phyloP scores from a whole-genome alignment of 192 early-diverging fungal genomes.

The Cetraspora pellucida region DNA sequence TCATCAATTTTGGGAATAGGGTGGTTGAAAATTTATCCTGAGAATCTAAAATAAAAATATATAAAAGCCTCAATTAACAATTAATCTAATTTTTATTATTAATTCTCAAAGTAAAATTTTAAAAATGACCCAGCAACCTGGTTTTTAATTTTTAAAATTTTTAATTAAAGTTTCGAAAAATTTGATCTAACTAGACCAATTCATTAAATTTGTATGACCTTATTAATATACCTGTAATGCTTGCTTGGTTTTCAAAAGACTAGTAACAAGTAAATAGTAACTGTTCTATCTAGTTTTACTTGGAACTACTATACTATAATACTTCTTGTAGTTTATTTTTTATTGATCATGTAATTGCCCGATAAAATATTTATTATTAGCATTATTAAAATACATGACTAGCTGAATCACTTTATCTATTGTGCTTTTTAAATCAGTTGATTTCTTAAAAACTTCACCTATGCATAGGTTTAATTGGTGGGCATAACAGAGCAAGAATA shows the following conservation, averaged over 20 bases:
- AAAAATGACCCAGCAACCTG: not conserved
- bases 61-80: not conserved
- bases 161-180: too few relatives aligned
- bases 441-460: not conserved
- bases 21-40: not conserved
- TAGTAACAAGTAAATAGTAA: not conserved
- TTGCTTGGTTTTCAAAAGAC: not conserved
- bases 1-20: not conserved
- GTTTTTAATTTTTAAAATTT: too few relatives aligned
- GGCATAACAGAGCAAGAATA: not conserved
- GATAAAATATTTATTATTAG: conserved; percentile 10
- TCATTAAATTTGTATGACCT: not conserved
- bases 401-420: not conserved
- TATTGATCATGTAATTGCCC: not conserved
- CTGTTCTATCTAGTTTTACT: not conserved
- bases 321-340: not conserved
- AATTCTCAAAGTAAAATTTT: too few relatives aligned
- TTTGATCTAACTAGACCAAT: too few relatives aligned
- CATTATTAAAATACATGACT: not conserved
- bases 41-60: not conserved
- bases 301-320: not conserved
- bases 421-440: not conserved
- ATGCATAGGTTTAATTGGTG: not conserved
- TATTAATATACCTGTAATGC: not conserved
- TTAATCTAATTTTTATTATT: too few relatives aligned